Evolutionary conservation across 768 basidiomycete species (phyloP), one percentile per base, ranked within the genome.

Genomic region (Lenzites betulinus): DNA sequence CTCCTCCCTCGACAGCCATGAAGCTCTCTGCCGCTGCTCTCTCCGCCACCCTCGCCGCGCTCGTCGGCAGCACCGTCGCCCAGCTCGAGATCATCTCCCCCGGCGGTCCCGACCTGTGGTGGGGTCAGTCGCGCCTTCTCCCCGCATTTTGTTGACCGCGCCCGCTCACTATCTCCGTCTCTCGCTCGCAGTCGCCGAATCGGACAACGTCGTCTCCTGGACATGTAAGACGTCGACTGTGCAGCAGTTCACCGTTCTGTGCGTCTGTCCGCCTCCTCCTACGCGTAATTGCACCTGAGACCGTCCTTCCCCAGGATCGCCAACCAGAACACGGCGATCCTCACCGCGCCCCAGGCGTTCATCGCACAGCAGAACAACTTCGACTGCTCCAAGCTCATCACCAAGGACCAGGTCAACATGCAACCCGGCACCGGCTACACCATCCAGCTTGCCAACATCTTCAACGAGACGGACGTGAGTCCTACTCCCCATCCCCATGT

Each of bases 181-280:
- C 11, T 33, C n/a, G n/a, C n/a, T n/a, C 49, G 5, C 66, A 89
- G 88, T 90, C 57, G 78, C 83, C 11, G 62, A 77, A 53, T 83
- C 84, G 9, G 23, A 49, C n/a, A 90, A 90, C 70, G 77, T 76
- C n/a, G 66, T 90, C 43, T 65, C 72, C 2, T 90, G 88, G 88
- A 76, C 75, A 2, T 90, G 88, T 73, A 44, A 77, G 3, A 67
- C 76, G 30, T 71, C 78, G 12, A 65, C 76, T 15, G 68, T 73
- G 47, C 28, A 62, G 4, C 70, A 70, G 5, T 90, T 82, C 66
- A 87, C 81, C 9, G 72, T 88, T 49, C 69, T 82, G 82, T 86
- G 70, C 64, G 85, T 79, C 22, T 15, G 43, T 38, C 39, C 12
- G 25, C 59, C 50, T 33, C 15, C 13, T 36, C n/a, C 42, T 25